phyloP scores from a whole-genome alignment of 495 filamentous ascomycete species.

The Emericellopsis terricola region DNA sequence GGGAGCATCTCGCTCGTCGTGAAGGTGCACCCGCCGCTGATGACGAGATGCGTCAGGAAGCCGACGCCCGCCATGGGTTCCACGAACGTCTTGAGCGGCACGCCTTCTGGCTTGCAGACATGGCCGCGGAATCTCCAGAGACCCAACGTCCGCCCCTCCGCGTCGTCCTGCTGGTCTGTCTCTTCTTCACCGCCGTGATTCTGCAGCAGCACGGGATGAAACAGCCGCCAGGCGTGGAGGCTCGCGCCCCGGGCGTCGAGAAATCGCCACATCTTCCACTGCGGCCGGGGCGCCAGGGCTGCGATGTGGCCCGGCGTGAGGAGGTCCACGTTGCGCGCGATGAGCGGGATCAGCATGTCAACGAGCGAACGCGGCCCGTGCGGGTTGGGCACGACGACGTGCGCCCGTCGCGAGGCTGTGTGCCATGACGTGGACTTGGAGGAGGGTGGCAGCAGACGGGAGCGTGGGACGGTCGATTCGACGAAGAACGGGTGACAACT shows the following conservation, averaged over 20 bases:
- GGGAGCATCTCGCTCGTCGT: constrained; percentile 8
- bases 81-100: constrained; percentile 7
- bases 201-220: no score
- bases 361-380: constrained; percentile 9
- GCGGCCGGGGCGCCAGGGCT: no score
- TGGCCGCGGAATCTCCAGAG: constrained; percentile 1
- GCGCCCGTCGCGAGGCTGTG: no score
- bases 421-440: no score
- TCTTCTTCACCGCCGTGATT: constrained; percentile 1
- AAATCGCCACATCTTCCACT: constrained; percentile 7
- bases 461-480: no score
- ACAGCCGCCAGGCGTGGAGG: not conserved
- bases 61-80: constrained; percentile 6
- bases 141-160: constrained; percentile 1
- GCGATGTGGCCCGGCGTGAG: no score
- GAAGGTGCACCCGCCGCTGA: constrained; percentile 7
- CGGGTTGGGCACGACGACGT: no score
- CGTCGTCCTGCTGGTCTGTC: constrained; percentile 1
- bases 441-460: no score
- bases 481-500: no score
- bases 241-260: no score
- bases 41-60: constrained; percentile 12
- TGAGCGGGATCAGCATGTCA: constrained; percentile 7
- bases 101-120: constrained; percentile 3
- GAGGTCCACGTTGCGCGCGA: constrained; percentile 9